phyloP scores from a whole-genome alignment of 2,329 filamentous ascomycete genomes.

The Ramularia endophylla region DNA sequence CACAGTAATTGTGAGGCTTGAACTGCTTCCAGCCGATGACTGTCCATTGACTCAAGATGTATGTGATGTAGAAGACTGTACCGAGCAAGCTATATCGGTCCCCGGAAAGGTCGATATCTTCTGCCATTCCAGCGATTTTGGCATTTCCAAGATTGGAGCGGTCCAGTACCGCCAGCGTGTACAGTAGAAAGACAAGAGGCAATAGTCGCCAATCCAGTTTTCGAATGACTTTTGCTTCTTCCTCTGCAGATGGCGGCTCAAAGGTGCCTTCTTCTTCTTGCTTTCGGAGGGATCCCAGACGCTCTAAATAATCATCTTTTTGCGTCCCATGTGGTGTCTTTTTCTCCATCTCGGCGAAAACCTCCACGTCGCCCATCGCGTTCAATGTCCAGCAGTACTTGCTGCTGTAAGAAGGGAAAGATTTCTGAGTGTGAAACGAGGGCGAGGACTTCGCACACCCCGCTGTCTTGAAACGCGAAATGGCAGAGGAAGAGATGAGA shows the following conservation, averaged over 20 bases:
- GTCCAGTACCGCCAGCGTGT: conserved; percentile 28
- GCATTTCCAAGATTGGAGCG: conserved; percentile 35
- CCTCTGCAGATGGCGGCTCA: conserved; percentile 19
- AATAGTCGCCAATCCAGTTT: conserved; percentile 30
- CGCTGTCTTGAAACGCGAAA: too few relatives aligned
- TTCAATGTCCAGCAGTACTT: too few relatives aligned
- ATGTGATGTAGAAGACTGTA: conserved; percentile 50
- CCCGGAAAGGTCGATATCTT: conserved; percentile 44
- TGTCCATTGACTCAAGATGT: conserved; percentile 36
- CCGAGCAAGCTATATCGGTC: conserved; percentile 47
- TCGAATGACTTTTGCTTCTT: conserved; percentile 26
- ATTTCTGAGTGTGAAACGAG: too few relatives aligned
- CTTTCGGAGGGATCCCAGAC: conserved; percentile 7
- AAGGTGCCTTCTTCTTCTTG: conserved; percentile 15
- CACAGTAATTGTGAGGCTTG: conserved; percentile 34
- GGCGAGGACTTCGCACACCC: too few relatives aligned
- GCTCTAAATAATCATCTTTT: conserved; percentile 12
- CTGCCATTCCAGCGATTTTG: conserved; percentile 35
- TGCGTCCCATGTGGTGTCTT: conserved; percentile 4
- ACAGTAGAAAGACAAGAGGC: conserved; percentile 29
- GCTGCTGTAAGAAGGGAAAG: too few relatives aligned
- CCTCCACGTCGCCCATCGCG: conserved; percentile 7
- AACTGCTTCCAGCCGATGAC: conserved; percentile 42
- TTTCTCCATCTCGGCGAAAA: conserved; percentile 8
- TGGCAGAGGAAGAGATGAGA: too few relatives aligned